phyloP scores from a whole-genome alignment of 371 early-diverging fungal species.

The Mitosporidium daphniae region DNA sequence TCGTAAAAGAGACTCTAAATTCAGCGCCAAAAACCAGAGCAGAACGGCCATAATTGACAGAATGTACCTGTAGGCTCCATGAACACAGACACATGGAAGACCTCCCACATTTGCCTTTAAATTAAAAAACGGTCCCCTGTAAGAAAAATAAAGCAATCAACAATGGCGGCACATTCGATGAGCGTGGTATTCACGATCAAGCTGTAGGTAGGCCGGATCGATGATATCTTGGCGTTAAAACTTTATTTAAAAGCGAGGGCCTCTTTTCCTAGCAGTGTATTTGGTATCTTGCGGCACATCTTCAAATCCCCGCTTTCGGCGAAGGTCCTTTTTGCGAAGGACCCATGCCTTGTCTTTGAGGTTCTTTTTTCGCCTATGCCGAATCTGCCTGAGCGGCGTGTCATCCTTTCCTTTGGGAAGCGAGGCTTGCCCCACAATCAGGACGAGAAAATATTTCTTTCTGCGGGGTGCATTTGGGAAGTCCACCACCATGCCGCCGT shows the following conservation, averaged over 20 bases:
- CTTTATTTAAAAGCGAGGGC: constrained; percentile 19
- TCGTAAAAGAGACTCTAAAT: too few relatives aligned
- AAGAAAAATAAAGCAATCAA: too few relatives aligned
- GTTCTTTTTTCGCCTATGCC: constrained; percentile 10
- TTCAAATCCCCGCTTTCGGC: constrained; percentile 32
- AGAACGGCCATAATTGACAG: too few relatives aligned
- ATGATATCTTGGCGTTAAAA: too few relatives aligned
- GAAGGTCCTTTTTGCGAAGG: constrained; percentile 46
- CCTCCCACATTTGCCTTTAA: too few relatives aligned
- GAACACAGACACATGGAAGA: too few relatives aligned
- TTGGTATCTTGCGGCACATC: constrained; percentile 53
- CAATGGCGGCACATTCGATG: too few relatives aligned
- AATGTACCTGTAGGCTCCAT: too few relatives aligned
- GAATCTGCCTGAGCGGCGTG: neutral
- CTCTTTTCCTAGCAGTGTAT: constrained; percentile 67
- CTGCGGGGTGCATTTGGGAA: constrained; percentile 82
- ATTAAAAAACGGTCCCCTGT: too few relatives aligned
- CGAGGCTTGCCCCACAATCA: constrained; percentile 47
- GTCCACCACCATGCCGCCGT: constrained; percentile 79
- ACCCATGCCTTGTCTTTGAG: constrained; percentile 62
- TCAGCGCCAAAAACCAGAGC: too few relatives aligned
- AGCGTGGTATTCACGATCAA: too few relatives aligned
- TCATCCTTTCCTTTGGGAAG: neutral
- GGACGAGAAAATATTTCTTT: constrained; percentile 66
- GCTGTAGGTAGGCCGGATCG: too few relatives aligned